These are phyloP conservation scores for Neoboletus magnificus DNA, from an alignment of 768 basidiomycete genomes.

Conservation along the genomic window DNA sequence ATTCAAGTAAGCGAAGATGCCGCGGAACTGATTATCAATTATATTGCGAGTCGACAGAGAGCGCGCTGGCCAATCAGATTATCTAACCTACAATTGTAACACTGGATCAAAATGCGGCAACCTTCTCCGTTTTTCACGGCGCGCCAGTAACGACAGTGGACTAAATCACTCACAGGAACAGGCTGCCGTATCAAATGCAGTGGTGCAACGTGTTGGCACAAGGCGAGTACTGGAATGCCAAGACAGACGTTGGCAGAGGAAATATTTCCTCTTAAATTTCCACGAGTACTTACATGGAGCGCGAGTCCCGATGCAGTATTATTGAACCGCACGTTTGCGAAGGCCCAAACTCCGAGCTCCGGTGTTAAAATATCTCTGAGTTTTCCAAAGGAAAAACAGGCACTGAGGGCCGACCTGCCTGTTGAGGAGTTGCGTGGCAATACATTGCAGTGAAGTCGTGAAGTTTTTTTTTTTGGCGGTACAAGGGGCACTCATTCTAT, in stretches of 20 bases:
- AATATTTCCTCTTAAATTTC: not conserved
- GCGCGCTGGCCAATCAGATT: too few relatives aligned
- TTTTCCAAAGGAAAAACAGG: not conserved
- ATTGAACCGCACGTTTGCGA: not conserved
- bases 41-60: not conserved
- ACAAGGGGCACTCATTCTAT: not conserved
- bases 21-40: too few relatives aligned
- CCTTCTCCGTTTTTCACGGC: not conserved
- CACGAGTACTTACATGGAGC: not conserved
- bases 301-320: too few relatives aligned
- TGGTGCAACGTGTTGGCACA: not conserved
- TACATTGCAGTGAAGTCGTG: not conserved
- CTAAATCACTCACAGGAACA: not conserved
- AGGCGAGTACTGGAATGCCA: not conserved
- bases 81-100: not conserved
- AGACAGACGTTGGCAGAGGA: not conserved
- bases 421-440: not conserved
- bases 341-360: not conserved
- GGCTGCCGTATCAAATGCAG: not conserved
- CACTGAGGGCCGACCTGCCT: not conserved
- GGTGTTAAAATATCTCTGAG: not conserved
- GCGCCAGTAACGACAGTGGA: too few relatives aligned
- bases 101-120: not conserved
- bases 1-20: not conserved
- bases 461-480: not conserved